Base-by-base conservation (phyloP, 129 eudicot genomes). In the Tagetes erecta region DNA sequence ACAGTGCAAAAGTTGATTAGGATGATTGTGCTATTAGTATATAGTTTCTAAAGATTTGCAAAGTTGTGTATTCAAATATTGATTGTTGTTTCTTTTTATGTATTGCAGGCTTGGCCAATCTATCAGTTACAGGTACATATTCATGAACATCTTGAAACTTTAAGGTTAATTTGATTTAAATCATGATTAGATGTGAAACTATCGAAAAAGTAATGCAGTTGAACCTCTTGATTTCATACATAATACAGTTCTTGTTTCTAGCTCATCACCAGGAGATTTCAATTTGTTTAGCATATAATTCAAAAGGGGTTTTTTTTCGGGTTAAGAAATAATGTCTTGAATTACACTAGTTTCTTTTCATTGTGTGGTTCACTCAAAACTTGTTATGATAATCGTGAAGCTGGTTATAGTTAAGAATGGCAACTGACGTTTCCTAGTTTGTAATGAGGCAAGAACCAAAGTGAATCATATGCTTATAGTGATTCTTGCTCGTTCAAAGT, bases 81-180 rank as follows among this genome's bases (percentile, higher is more conserved):
- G 46, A 56, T 75, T 64, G 64, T 39, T 35, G 40, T 47, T 72
- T 80, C 38, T 46, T 58, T 13, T 52, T 20, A 14, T 49, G 38
- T 76, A 64, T 78, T 83, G 80, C 97, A 91, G 97, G 97, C 57
- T 80, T 91, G 86, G 96, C 87, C 33, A 91, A 91, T 86, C 95
- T 91, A 46, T 78, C 97, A n/a, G 84, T 88, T 75, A 72, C 92
- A 82, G 97, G 97, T 91, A 68, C 63, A 71, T 53, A 60, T 76
- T 83, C 59, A 3, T 62, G 62, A 20, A 20, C 27, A 20, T 20
- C 27, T 20, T 20, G 27, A 20, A 20, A 20, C 57, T 79, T 67
- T 47, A 40, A 10, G 40, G 34, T 76, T 51, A 1, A 34, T 35
- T 31, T 52, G 30, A 20, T 66, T 31, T 27, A 1, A 8, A 41